A percentile compares a stretch with the other conserved stretches of the same genome.
phyloP scores from a whole-genome alignment of 768 basidiomycete species.

The Leccinum olivaceopallidum region DNA sequence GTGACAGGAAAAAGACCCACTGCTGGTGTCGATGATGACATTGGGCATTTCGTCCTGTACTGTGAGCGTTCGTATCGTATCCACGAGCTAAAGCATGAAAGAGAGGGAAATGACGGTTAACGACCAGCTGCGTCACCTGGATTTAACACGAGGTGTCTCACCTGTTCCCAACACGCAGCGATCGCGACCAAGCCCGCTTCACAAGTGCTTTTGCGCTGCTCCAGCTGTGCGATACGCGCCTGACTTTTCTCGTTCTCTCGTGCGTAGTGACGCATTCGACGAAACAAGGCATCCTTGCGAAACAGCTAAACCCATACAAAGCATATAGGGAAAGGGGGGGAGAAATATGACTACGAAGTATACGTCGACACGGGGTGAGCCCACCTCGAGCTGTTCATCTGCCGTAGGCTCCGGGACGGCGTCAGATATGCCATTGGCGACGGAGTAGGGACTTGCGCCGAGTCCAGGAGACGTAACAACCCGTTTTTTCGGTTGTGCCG shows the following conservation, averaged over 20 bases:
- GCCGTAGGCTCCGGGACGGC: slow-evolving; percentile 46
- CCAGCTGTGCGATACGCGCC: slow-evolving; percentile 60
- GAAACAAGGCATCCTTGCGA: slow-evolving; percentile 75
- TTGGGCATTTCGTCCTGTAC: slow-evolving; percentile 50
- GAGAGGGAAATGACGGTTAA: slow-evolving; percentile 3
- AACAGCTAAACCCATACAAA: slow-evolving; percentile 53
- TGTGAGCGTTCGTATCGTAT: slow-evolving; percentile 64
- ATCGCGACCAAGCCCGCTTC: slow-evolving; percentile 74
- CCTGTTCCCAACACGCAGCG: slow-evolving; percentile 80
- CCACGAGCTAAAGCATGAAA: slow-evolving; percentile 50
- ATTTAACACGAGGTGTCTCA: slow-evolving; percentile 31
- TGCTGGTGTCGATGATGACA: slow-evolving; percentile 42
- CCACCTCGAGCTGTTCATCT: slow-evolving; percentile 66
- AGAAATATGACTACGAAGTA: slow-evolving; percentile 24
- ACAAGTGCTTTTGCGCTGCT: slow-evolving; percentile 62
- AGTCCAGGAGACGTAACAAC: slow-evolving; percentile 42
- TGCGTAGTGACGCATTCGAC: slow-evolving; percentile 81
- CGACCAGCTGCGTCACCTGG: not conserved
- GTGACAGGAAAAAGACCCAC: slow-evolving; percentile 27
- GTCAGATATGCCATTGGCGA: slow-evolving; percentile 41
- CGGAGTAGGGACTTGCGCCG: slow-evolving; percentile 47
- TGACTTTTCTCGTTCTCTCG: slow-evolving; percentile 70
- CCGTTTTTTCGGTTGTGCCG: slow-evolving; percentile 50
- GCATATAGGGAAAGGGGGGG: slow-evolving; percentile 1
- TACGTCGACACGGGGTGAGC: slow-evolving; percentile 23